Evolutionary conservation across 2,329 filamentous ascomycete genomes (phyloP), one percentile per base, ranked within the genome.

Genomic region (Diaporthe ilicicola): DNA sequence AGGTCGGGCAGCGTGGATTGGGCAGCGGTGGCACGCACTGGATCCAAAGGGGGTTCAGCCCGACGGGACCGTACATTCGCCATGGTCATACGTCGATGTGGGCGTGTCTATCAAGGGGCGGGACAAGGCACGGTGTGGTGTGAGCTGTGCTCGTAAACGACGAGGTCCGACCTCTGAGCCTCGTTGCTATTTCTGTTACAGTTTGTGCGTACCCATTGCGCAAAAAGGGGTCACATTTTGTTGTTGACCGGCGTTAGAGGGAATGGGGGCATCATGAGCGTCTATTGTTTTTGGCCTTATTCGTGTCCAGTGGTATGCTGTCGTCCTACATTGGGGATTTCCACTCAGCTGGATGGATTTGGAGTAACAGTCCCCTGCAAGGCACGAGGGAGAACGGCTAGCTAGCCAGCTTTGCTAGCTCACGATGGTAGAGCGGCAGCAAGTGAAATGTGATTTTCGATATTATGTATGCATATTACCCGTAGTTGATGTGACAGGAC

Each of bases 181-280:
- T 44, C 54, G 44, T 51, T 56, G 44, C 29, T 56, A 5, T 66
- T 70, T 51, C 29, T 27, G 17, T 55, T 55, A 22, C 39, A 27
- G 24, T 50, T 50, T 66, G n/a, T 29, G 42, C 53, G 51, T 53
- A 27, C 44, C 65, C 48, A 55, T 61, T 42, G 19, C 10, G 42
- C n/a, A 69, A 46, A 46, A 37, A 24, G 59, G n/a, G 59, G 55
- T 7, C 51, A 69, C 42, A 24, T 42, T 13, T 48, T 24, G n/a
- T 39, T 56, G 50, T 48, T 55, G 65, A 46, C 44, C 53, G 68
- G 68, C 68, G 68, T 70, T 70, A 37, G 50, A 51, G 19, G 59
- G 51, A 27, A 17, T 22, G 50, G 32, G 19, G 59, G 50, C 68
- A 65, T 66, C 37, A 64, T 46, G 51, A 70, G 68, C 68, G 68